Evolutionary conservation across 2,329 filamentous ascomycete species (phyloP), one percentile per base, ranked within the genome.

Genomic region (Immersiporthe knoxdaviesiana): DNA sequence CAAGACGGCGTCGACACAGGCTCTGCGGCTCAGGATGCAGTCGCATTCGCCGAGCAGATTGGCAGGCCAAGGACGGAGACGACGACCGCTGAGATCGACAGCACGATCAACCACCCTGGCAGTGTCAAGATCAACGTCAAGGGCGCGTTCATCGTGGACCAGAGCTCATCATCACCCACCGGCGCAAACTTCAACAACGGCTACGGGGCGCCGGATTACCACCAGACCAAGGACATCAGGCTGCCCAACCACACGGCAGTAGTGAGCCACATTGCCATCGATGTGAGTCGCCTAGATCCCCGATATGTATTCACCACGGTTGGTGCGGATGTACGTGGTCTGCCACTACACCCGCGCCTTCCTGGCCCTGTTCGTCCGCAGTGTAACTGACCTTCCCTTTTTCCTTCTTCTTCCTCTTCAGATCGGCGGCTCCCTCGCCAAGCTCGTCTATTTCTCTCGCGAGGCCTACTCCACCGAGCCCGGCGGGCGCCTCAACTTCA

Each of bases 381-480:
- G 59, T 63, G 61, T 14, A 21, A 21, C 41, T 67, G 65, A 67
- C 41, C 18, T 59, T 8, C 56, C 27, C 3, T 30, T 52, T 18
- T 50, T 35, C 8, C 37, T 41, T 39, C 11, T 12, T n/a, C 6
- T 30, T 11, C 16, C 65, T 35, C 58, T 61, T 62, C 78, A 97
- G 92, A 98, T 99, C 79, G 96, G 96, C 73, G 96, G 96, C 74
- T 97, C 94, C 21, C 85, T 99, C 44, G 94, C 94, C 73, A 99
- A 99, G 82, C 88, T 99, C 60, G 96, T 99, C 70, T 99, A 97
- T 83, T 98, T 98, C 72, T 96, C 94, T 24, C 92, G 93, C 73
- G 96, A 98, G 80, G 87, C 91, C 56, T 87, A 91, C 77, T 92
- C 91, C 16, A 88, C 85, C 37, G 91, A 94, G 74, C 90, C 92